A percentile compares a stretch with the other conserved stretches of the same genome.
phyloP scores from a whole-genome alignment of 2,329 filamentous ascomycete species.

The Blastomyces emzantsi region DNA sequence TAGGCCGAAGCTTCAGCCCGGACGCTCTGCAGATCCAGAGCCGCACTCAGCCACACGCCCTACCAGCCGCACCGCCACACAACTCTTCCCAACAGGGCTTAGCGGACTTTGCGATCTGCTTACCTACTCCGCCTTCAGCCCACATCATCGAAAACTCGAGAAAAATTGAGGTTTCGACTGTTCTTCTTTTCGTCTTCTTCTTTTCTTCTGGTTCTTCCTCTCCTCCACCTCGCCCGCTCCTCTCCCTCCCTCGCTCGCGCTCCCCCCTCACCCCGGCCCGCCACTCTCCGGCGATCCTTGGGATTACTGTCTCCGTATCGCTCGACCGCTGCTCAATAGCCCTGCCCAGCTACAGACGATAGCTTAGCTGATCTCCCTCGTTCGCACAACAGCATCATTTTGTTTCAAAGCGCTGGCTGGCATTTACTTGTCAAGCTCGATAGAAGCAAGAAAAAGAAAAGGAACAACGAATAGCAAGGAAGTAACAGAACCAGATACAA shows the following conservation, averaged over 20 bases:
- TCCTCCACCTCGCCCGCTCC: constrained; percentile 18
- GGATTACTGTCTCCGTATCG: neutral
- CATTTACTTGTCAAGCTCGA: constrained; percentile 43
- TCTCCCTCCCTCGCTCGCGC: constrained; percentile 20
- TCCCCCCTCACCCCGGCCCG: constrained; percentile 22
- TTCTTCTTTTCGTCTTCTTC: neutral
- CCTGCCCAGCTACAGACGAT: constrained; percentile 1
- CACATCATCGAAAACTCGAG: neutral
- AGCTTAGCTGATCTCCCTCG: constrained; percentile 16
- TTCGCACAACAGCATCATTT: neutral
- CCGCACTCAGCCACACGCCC: constrained; percentile 1
- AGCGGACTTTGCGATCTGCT: neutral
- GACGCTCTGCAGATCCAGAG: no score
- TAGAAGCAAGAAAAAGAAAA: constrained; percentile 5
- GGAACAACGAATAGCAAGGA: neutral
- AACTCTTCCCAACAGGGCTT: neutral
- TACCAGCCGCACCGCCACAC: constrained; percentile 1
- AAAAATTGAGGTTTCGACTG: neutral
- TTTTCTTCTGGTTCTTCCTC: neutral
- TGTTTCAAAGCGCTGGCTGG: constrained; percentile 36
- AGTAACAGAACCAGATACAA: constrained; percentile 3
- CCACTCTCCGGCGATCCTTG: constrained; percentile 16
- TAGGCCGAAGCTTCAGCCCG: no score
- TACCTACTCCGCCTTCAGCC: neutral
- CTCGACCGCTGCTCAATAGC: neutral